Conservation (phyloP, 345 rosid genomes). For the Aurinia saxatilis region DNA sequence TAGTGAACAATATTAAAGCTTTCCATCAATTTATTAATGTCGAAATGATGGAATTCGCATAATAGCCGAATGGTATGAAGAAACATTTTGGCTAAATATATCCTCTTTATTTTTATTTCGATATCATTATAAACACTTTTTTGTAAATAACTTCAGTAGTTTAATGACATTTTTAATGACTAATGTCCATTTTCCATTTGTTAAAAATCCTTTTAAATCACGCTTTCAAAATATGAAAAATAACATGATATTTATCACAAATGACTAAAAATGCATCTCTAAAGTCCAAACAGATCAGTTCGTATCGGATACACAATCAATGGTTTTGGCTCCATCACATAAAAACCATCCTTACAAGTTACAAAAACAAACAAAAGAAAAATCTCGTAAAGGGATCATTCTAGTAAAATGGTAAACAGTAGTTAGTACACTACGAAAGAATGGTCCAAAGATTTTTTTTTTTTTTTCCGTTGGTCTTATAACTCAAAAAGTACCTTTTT, state of each 20-base stretch:
- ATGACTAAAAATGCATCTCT: not conserved
- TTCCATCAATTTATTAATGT: too few species aligned
- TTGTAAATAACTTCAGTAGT: too few species aligned
- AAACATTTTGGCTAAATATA: too few species aligned
- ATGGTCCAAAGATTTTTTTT: not conserved
- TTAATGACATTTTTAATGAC: too few species aligned
- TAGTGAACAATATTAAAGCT: too few species aligned
- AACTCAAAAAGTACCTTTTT: slow-evolving; percentile 22
- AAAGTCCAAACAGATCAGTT: not conserved
- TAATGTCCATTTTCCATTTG: too few species aligned
- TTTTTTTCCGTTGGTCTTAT: slow-evolving; percentile 2
- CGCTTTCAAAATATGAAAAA: too few species aligned
- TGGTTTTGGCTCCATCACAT: not conserved
- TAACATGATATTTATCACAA: not conserved
- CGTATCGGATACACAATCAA: not conserved
- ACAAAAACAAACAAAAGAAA: not conserved
- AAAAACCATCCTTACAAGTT: not conserved
- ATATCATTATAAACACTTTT: too few species aligned
- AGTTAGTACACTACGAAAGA: not conserved
- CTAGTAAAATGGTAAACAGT: not conserved
- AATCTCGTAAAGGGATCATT: not conserved
- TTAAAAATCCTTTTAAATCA: too few species aligned
- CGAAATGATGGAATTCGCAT: too few species aligned
- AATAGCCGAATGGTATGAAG: too few species aligned
- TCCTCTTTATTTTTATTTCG: too few species aligned